Evolutionary conservation across 306 rosid species (phyloP).

Genomic region (Malus orientalis): DNA sequence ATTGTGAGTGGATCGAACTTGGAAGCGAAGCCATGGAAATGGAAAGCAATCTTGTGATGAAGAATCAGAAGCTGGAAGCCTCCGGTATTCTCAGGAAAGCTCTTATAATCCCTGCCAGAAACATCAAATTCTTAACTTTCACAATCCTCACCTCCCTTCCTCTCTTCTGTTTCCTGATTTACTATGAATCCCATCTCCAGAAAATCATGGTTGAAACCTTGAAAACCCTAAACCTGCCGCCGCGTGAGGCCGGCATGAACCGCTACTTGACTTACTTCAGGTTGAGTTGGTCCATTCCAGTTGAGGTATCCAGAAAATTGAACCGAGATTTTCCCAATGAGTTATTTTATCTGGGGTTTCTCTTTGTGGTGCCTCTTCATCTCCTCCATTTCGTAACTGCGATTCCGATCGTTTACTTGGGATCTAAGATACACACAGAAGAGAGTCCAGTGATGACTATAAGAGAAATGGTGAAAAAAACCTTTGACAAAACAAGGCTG

Average conservation of each 20-base stretch:
- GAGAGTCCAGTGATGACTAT: neutral
- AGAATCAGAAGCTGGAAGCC: conserved; percentile 24
- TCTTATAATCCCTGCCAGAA: conserved; percentile 17
- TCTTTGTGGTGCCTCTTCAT: conserved; percentile 7
- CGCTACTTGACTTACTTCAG: neutral
- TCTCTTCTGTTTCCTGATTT: conserved; percentile 39
- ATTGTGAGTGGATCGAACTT: neutral
- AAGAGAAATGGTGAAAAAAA: neutral
- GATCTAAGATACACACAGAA: neutral
- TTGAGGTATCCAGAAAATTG: neutral
- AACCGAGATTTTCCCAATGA: neutral
- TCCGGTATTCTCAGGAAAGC: conserved; percentile 37
- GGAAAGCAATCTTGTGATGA: conserved; percentile 23
- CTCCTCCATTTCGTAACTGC: neutral
- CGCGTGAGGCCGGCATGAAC: neutral
- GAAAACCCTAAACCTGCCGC: neutral
- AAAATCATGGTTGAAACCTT: conserved; percentile 16
- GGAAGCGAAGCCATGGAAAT: conserved; percentile 6
- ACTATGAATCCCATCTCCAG: conserved; percentile 32
- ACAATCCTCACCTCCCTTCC: conserved; percentile 35
- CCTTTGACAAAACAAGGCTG: neutral
- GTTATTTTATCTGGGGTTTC: neutral
- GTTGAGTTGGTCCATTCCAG: neutral
- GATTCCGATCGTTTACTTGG: neutral
- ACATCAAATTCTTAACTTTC: conserved; percentile 48